Evolutionary conservation across 495 filamentous ascomycete species (phyloP), one percentile per base, ranked within the genome.

Genomic region (Penicillium coffeae): DNA sequence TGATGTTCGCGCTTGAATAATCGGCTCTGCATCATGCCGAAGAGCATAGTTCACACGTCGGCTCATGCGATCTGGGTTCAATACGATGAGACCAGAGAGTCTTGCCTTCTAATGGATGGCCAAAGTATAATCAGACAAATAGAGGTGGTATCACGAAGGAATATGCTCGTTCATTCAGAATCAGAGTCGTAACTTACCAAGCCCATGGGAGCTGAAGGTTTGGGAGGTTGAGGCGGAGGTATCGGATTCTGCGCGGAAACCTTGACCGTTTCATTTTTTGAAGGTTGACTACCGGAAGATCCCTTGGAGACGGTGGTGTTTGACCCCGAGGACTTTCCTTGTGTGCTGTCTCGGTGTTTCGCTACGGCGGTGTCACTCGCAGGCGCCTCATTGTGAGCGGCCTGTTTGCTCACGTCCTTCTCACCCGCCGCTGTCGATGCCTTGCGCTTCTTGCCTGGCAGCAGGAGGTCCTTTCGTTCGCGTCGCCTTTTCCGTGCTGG

Each of bases 361-460:
- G n/a, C n/a, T n/a, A n/a, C n/a, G n/a, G n/a, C n/a, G n/a, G n/a
- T n/a, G n/a, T n/a, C n/a, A n/a, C 22, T 44, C n/a, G 13, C 1
- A 9, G 10, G 42, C 16, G 27, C 34, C 25, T 30, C 25, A 10
- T 10, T 4, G 25, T 10, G 5, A 10, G 25, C 5, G 25, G 10
- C 20, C 19, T 25, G 10, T 51, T 40, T 25, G 27, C 20, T 30
- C 25, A 3, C 9, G 9, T 62, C 51, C 30, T 51, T 50, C 15
- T 8, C 27, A 32, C 34, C 46, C 15, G 10, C 34, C 15, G 21
- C 46, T 9, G 63, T 59, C 33, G 65, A 77, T 22, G 67, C 66
- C 60, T 75, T 81, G 59, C 76, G 71, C 25, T 82, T 65, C 68
- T 87, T 87, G 16, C 85, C 69, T 0, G 83, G 75, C 38, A 79